Base-by-base conservation (phyloP, 306 rosid species). In the Malus sylvestris region DNA sequence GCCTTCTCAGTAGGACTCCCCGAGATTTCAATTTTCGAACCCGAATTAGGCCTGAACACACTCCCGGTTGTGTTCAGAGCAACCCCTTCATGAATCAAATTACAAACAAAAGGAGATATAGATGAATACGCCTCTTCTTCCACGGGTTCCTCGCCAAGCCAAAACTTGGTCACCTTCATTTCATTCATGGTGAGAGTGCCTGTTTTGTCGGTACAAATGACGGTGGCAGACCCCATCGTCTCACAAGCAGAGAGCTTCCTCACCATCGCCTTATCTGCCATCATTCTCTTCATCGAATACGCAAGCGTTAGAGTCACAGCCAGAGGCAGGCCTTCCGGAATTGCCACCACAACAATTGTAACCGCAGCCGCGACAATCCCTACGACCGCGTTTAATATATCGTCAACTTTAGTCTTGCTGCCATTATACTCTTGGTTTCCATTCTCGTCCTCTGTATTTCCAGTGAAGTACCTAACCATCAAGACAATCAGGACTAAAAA, bases 1-100 rank as follows among this genome's bases (percentile, higher is more conserved):
- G 91, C 86, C 10, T 87, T 83, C 67, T 85, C 87, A 7, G 86
- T 85, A n/a, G 86, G 89, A 70, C 87, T 85, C 1, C 89, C 84
- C 1, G 83, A 71, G 73, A 82, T 33, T 69, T 87, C 85, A 10
- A 72, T 64, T 22, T 51, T 67, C 0, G 79, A 72, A 18, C 51
- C 74, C 32, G 18, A 67, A 3, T 1, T 78, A 40, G 89, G 44
- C n/a, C 10, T 72, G 81, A 75, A 82, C 32, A 82, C 70, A 70
- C 83, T 82, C 3, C 88, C 87, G 0, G 86, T 87, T 0, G 87
- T 87, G 78, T 85, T 87, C 1, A 85, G 64, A n/a, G 84, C 77
- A 2, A 85, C 76, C 58, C 84, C 82, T 80, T 86, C 87, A 16
- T 30, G 63, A 19, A 84, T 29, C 55, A 81, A 20, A 40, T 64